Evolutionary conservation across 176 grass and related monocot species (phyloP), one percentile per base, ranked within the genome.

Genomic region (Eragrostis nindensis): DNA sequence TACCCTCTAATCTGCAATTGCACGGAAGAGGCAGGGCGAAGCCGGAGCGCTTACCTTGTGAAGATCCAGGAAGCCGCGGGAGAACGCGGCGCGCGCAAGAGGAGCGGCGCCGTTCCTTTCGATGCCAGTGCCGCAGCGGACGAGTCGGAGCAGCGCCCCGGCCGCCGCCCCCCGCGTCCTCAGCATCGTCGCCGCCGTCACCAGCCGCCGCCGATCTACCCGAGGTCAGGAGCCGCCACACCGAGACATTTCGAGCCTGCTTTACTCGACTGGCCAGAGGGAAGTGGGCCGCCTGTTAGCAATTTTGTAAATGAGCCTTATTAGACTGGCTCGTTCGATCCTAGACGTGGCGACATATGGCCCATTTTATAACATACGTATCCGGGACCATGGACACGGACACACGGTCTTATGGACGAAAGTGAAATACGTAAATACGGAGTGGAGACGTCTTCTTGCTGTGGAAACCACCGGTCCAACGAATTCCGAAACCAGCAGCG

Each of bases 51-150:
- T 5, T 85, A 84, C 91, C 91, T 87, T 86, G 75, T 30, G 21
- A 75, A 84, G 19, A 70, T 81, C 72, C 14, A 92, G 71, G 71
- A 92, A 92, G 19, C 64, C 84, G 19, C 84, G 91, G 13, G 71
- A 11, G 27, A 92, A 86, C 17, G 55, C 64, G 11, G 73, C 66
- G n/a, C 66, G 66, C 9, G 57, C 3, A 18, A 62, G 47, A 5
- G 21, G 54, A 39, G n/a, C 16, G 11, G 5, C 2, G 0, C 66
- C 40, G 1, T 59, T 19, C 13, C 39, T n/a, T 21, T 50, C 27
- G 6, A 6, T 46, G 5, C 65, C 1, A 1, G 53, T 25, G 11
- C 29, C 22, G 1, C 24, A 21, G 11, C 44, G 22, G 8, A 71
- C 29, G 78, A 71, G n/a, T 8, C 78, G 66, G 41, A 55, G 78